A percentile compares a stretch with the other conserved stretches of the same genome.
Evolutionary conservation across 352 stramenopile genomes (phyloP).

Genomic region (Phytophthora pini): DNA sequence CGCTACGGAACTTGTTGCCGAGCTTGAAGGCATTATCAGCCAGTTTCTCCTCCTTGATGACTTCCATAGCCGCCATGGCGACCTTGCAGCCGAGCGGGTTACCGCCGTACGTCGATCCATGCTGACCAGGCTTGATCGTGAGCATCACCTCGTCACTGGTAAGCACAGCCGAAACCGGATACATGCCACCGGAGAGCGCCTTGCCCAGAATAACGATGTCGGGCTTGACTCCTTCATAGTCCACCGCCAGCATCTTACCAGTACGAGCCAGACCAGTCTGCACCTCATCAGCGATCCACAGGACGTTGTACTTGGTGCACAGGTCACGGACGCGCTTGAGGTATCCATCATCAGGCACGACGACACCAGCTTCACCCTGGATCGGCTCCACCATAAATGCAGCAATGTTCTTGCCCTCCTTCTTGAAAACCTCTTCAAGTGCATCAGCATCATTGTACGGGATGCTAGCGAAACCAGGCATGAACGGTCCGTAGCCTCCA

Average conservation of each 20-base stretch:
- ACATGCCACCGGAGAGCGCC: conserved; percentile 97
- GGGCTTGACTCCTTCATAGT: conserved; percentile 97
- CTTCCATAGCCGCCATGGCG: conserved; percentile 94
- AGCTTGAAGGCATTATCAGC: conserved; percentile 94
- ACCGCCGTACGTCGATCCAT: conserved; percentile 97
- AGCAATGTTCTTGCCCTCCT: conserved; percentile 91
- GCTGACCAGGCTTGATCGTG: conserved; percentile 97
- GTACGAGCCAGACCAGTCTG: conserved; percentile 97
- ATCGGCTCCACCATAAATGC: conserved; percentile 99
- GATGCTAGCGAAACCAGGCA: conserved; percentile 95
- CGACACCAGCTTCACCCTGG: conserved; percentile 98
- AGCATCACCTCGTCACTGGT: conserved; percentile 98
- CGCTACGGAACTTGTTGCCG: conserved; percentile 93
- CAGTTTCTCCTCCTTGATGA: conserved; percentile 96
- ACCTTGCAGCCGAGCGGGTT: conserved; percentile 98
- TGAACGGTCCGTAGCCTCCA: conserved; percentile 96
- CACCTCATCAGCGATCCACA: conserved; percentile 99
- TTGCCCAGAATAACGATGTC: conserved; percentile 98
- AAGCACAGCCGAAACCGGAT: conserved; percentile 98
- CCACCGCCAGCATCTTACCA: conserved; percentile 95
- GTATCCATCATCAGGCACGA: conserved; percentile 98
- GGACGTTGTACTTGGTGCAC: conserved; percentile 98
- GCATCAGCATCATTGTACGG: conserved; percentile 95
- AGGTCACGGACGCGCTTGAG: conserved; percentile 91
- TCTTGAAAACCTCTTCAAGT: conserved; percentile 82